These are phyloP conservation scores for Rugosomyces carneus DNA, from an alignment of 1,284 basidiomycete species.

Conservation along the genomic window DNA sequence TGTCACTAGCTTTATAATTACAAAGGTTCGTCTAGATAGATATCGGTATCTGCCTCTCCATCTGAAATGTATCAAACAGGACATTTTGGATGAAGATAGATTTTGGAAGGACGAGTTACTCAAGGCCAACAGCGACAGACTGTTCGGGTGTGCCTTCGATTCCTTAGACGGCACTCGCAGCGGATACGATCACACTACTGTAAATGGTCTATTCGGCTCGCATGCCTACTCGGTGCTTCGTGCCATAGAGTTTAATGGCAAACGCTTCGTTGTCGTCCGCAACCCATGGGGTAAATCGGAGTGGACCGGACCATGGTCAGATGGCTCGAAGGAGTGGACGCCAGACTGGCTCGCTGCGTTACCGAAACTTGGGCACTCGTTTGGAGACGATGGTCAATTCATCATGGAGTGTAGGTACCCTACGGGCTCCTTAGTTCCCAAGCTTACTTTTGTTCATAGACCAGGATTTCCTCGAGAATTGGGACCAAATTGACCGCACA, in stretches of 20 bases:
- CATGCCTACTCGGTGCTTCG: slow-evolving; percentile 50
- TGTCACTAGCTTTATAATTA: not conserved
- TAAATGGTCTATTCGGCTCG: slow-evolving; percentile 35
- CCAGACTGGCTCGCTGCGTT: slow-evolving; percentile 41
- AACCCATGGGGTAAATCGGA: slow-evolving; percentile 50
- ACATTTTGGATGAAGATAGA: slow-evolving; percentile 37
- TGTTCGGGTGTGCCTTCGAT: slow-evolving; percentile 44
- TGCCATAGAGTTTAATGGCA: slow-evolving; percentile 41
- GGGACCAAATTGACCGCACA: slow-evolving; percentile 43
- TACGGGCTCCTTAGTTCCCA: not conserved
- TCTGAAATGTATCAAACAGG: slow-evolving; percentile 16
- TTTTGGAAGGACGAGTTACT: slow-evolving; percentile 42
- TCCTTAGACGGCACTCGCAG: slow-evolving; percentile 22
- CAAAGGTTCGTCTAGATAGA: slow-evolving; percentile 9
- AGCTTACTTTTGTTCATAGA: slow-evolving; percentile 23
- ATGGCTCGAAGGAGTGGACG: slow-evolving; percentile 53
- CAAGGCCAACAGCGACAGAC: slow-evolving; percentile 39
- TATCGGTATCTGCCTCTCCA: not conserved
- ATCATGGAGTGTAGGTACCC: slow-evolving; percentile 46
- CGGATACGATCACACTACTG: slow-evolving; percentile 23
- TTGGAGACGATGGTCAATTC: slow-evolving; percentile 52
- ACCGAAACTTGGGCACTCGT: slow-evolving; percentile 31
- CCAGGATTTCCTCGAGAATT: slow-evolving; percentile 45
- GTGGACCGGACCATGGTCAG: slow-evolving; percentile 52
- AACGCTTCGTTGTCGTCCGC: slow-evolving; percentile 44